A percentile compares a stretch with the other conserved stretches of the same genome.
Evolutionary conservation across 352 stramenopile genomes (phyloP).

Genomic region (Thalassiosira exigua): DNA sequence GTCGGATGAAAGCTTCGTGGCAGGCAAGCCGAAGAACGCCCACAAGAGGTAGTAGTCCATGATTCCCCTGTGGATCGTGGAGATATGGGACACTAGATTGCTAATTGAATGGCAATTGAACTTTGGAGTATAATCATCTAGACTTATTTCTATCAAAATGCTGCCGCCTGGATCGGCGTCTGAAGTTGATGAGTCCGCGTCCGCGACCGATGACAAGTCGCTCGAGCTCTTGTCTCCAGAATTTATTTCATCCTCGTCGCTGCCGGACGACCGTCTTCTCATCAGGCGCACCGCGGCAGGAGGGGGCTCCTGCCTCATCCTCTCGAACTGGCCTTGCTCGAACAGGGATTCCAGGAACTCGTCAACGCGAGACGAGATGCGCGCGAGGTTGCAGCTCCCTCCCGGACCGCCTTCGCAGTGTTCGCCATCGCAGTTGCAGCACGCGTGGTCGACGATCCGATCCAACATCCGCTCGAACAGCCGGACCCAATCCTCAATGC

Average conservation of each 20-base stretch:
- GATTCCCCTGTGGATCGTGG: constrained; percentile 38
- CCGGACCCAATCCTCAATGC: constrained; percentile 46
- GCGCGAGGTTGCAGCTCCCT: not conserved
- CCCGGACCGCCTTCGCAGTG: constrained; percentile 6
- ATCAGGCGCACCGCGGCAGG: constrained; percentile 33
- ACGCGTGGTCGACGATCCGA: constrained; percentile 52
- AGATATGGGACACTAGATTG: constrained; percentile 1
- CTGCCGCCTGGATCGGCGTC: not conserved
- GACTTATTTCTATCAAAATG: not conserved
- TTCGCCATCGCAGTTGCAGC: constrained; percentile 12
- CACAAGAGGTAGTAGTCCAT: constrained; percentile 78
- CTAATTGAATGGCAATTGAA: no score
- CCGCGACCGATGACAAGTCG: constrained; percentile 7
- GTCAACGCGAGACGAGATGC: constrained; percentile 24
- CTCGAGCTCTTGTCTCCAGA: constrained; percentile 12
- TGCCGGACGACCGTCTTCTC: constrained; percentile 25
- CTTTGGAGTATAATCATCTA: not conserved
- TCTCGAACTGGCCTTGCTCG: constrained; percentile 36
- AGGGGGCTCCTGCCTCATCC: constrained; percentile 45
- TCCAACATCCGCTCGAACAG: constrained; percentile 62
- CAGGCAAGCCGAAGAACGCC: constrained; percentile 73
- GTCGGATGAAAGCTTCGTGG: constrained; percentile 36
- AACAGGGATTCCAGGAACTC: constrained; percentile 75
- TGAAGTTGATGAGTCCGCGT: no score
- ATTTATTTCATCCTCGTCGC: constrained; percentile 1